These are phyloP conservation scores for Caloboletus firmus DNA, from an alignment of 1,284 basidiomycete genomes.

Conservation along the genomic window DNA sequence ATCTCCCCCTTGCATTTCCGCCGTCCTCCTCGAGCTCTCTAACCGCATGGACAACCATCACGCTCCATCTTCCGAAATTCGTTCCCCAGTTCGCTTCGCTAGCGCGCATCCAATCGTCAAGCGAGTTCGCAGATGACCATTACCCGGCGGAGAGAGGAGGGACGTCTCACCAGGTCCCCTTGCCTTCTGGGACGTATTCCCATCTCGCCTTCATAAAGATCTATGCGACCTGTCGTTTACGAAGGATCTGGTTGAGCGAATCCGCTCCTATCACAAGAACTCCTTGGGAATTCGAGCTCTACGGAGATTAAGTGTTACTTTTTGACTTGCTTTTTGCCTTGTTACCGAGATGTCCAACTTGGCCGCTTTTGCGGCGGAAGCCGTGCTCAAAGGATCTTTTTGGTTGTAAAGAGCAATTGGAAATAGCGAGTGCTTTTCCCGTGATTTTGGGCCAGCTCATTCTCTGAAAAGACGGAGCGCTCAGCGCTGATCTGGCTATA, in stretches of 20 bases:
- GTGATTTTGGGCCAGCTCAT: conserved; percentile 2
- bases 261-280: conserved; percentile 45
- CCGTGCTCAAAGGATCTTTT: conserved; percentile 13
- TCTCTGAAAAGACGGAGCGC: conserved; percentile 16
- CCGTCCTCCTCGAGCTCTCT: conserved; percentile 50
- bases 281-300: conserved; percentile 74
- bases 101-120: conserved; percentile 33
- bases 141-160: conserved; percentile 22
- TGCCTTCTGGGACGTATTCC: conserved; percentile 62
- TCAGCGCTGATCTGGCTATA: conserved; percentile 23
- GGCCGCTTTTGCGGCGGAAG: conserved; percentile 20
- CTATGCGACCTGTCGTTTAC: conserved; percentile 78
- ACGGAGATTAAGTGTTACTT: conserved; percentile 34
- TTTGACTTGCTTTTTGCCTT: conserved; percentile 12
- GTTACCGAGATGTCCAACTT: conserved; percentile 17
- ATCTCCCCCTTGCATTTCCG: conserved; percentile 74
- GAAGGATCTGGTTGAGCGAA: conserved; percentile 78
- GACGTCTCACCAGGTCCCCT: conserved; percentile 20
- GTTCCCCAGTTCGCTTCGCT: conserved; percentile 63
- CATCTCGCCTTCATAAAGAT: conserved; percentile 72
- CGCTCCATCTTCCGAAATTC: conserved; percentile 59
- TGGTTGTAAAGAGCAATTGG: conserved; percentile 24
- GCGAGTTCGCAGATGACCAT: conserved; percentile 30
- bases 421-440: conserved; percentile 23
- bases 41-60: conserved; percentile 73